phyloP scores from a whole-genome alignment of 2,329 filamentous ascomycete genomes.

The Ascochyta clinopodiicola region DNA sequence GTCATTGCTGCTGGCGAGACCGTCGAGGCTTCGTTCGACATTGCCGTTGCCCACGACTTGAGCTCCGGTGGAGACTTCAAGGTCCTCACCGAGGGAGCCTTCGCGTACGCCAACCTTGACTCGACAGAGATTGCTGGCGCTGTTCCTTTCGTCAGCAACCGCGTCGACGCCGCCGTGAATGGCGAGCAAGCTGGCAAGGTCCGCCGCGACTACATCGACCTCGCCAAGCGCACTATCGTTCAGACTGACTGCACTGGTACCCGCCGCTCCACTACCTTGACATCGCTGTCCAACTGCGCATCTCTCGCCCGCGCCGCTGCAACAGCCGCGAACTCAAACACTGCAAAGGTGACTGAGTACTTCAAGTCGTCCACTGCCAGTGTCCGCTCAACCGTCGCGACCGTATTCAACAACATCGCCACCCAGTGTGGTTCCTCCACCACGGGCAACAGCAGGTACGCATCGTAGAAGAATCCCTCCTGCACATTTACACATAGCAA shows the following conservation, averaged over 20 bases:
- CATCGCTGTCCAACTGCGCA: conserved; percentile 60
- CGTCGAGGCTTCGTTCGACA: conserved; percentile 59
- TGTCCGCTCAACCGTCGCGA: conserved; percentile 58
- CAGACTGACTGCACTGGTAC: conserved; percentile 62
- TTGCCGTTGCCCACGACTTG: conserved; percentile 62
- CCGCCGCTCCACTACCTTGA: conserved; percentile 52
- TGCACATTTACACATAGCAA: not conserved
- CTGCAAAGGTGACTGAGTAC: conserved; percentile 63
- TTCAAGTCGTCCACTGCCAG: conserved; percentile 63
- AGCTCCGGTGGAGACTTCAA: conserved; percentile 59
- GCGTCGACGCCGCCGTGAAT: conserved; percentile 61
- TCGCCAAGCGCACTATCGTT: conserved; percentile 58
- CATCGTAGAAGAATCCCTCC: not conserved
- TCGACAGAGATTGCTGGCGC: conserved; percentile 57
- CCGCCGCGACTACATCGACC: conserved; percentile 54
- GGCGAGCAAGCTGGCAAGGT: conserved; percentile 59
- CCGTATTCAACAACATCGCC: conserved; percentile 60
- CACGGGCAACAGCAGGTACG: conserved; percentile 52
- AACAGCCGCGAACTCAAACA: conserved; percentile 57
- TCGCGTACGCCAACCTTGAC: conserved; percentile 61
- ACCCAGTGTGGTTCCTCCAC: conserved; percentile 60
- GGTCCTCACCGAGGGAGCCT: conserved; percentile 60
- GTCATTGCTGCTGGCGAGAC: conserved; percentile 54
- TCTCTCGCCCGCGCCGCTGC: conserved; percentile 60
- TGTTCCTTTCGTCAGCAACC: conserved; percentile 65